Evolutionary conservation across 306 rosid species (phyloP), one percentile per base, ranked within the genome.

Genomic region (Argentina anserina): DNA sequence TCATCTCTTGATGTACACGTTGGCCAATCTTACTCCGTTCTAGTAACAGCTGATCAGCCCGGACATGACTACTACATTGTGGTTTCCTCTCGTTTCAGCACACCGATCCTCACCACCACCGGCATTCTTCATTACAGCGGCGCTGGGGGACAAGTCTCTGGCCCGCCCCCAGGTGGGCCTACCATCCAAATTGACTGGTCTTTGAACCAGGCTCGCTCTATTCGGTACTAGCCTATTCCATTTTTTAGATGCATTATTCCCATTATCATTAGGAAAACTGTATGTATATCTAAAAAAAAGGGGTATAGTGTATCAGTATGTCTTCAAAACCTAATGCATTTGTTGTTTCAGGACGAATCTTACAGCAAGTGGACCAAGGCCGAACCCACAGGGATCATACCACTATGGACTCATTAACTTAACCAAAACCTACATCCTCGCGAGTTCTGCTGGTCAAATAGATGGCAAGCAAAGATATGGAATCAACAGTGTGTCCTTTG

Each of bases 331-430:
- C 8, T 62, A 61, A 62, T 62, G 43, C 28, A 17, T 62, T 18
- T 61, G 45, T 50, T 10, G 62, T 86, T 82, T 45, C 95, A 90
- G 99, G 91, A 85, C 96, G 9, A 94, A 94, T 84, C 96, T 94
- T 58, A 91, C 99, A 20, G 99, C 99, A 43, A 94, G 99, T 76
- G 99, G 99, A 78, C 99, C 99, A 0, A 78, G 99, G 85, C 99
- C 99, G 0, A 94, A 94, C 81, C 99, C 99, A 3, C 99, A 94
- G 83, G 99, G 99, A 0, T 94, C 99, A 0, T 94, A 94, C 79
- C 99, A 94, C 76, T 94, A 94, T 23, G 99, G 99, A 71, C 76
- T 94, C 14, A 88, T 94, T 14, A 83, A 74, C 80, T 81, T 91
- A 9, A 66, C 91, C 47, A 91, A 63, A 80, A 91, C 97, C 61